phyloP scores from a whole-genome alignment of 805 yeast species.

The Wickerhamomyces hampshirensis region DNA sequence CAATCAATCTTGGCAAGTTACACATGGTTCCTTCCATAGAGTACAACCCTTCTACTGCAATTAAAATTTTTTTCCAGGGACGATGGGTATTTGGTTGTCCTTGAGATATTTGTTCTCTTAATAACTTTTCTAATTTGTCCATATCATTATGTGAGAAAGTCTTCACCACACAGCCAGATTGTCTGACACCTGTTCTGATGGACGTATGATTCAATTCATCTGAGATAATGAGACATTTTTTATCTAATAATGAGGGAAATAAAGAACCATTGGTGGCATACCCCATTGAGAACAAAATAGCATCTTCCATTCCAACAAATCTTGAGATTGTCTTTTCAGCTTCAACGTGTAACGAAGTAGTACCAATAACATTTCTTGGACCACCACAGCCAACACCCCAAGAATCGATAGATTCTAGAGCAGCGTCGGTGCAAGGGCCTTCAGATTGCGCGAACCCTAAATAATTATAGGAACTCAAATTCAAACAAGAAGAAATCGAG shows the following conservation, averaged over 20 bases:
- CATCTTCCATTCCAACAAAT: slow-evolving; percentile 87
- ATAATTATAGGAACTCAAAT: slow-evolving; percentile 87
- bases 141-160: slow-evolving; percentile 89
- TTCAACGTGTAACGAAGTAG: slow-evolving; percentile 64
- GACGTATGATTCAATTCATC: slow-evolving; percentile 95
- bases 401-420: slow-evolving; percentile 55
- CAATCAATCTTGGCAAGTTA: slow-evolving; percentile 61
- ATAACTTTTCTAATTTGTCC: slow-evolving; percentile 69
- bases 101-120: slow-evolving; percentile 61
- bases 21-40: slow-evolving; percentile 80
- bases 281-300: slow-evolving; percentile 88
- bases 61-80: slow-evolving; percentile 88
- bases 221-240: slow-evolving; percentile 84
- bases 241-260: slow-evolving; percentile 77
- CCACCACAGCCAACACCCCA: slow-evolving; percentile 80
- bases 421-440: slow-evolving; percentile 83
- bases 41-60: slow-evolving; percentile 88
- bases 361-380: slow-evolving; percentile 70
- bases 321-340: slow-evolving; percentile 78
- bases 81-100: slow-evolving; percentile 76
- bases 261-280: slow-evolving; percentile 92
- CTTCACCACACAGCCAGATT: slow-evolving; percentile 89
- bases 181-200: slow-evolving; percentile 88
- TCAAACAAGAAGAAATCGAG: slow-evolving; percentile 68
- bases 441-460: slow-evolving; percentile 95